Evolutionary conservation across 345 rosid species (phyloP).

Genomic region (Toxicodendron radicans): DNA sequence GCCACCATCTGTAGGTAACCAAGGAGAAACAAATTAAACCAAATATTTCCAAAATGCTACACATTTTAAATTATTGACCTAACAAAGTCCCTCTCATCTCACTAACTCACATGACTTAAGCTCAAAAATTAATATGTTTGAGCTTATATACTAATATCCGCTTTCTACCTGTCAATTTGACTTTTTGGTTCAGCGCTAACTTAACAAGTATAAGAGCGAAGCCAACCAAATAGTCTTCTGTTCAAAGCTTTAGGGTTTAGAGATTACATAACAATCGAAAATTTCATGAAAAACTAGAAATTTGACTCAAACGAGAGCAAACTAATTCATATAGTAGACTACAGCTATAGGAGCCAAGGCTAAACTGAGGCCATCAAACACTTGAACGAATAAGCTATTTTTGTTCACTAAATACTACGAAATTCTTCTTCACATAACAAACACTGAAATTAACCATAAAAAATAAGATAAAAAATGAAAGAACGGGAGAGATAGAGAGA

Average conservation of each 20-base stretch:
- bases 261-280: no score
- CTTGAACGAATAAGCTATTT: not conserved
- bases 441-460: not conserved
- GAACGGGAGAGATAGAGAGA: conserved; percentile 9
- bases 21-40: not conserved
- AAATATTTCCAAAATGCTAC: not conserved
- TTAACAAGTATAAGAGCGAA: not conserved
- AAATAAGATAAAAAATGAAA: not conserved
- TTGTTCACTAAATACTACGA: not conserved
- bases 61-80: not conserved
- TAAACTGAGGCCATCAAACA: not conserved
- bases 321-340: not conserved
- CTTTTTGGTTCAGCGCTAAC: not conserved
- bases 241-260: not conserved
- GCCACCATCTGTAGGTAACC: conserved; percentile 80
- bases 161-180: no score
- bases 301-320: not conserved
- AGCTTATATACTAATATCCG: not conserved
- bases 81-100: not conserved
- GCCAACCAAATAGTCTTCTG: not conserved
- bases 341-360: not conserved
- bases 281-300: not conserved
- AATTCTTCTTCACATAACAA: not conserved
- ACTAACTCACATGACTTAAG: not conserved
- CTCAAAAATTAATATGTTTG: not conserved